A percentile compares a stretch with the other conserved stretches of the same genome.
These are phyloP conservation scores for Baudoinia panamericana DNA, from an alignment of 495 filamentous ascomycete species.

Conservation along the genomic window DNA sequence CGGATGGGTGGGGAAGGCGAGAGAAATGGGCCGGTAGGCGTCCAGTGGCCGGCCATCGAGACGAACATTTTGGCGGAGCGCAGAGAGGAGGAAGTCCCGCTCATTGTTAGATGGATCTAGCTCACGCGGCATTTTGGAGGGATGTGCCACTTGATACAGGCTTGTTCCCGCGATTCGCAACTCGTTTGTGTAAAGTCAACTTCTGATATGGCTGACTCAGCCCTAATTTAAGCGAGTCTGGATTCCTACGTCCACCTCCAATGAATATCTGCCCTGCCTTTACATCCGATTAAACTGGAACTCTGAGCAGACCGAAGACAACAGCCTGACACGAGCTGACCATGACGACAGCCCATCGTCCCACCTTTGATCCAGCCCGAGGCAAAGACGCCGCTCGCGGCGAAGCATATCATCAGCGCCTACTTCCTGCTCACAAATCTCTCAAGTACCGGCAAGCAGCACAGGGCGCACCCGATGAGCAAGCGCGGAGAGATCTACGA, in stretches of 20 bases:
- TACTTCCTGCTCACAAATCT: slow-evolving; percentile 81
- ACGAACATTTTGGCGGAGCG: slow-evolving; percentile 52
- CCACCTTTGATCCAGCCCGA: slow-evolving; percentile 85
- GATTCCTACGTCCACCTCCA: too few species aligned
- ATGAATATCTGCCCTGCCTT: too few species aligned
- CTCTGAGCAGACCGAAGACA: too few species aligned
- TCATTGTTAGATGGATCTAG: slow-evolving; percentile 39
- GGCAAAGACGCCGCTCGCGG: slow-evolving; percentile 92
- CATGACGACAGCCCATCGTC: slow-evolving; percentile 53
- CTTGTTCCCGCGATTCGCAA: too few species aligned
- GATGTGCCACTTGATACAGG: too few species aligned
- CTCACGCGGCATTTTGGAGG: slow-evolving; percentile 72
- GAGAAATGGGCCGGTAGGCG: slow-evolving; percentile 57
- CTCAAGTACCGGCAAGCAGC: slow-evolving; percentile 84
- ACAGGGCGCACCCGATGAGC: slow-evolving; percentile 75
- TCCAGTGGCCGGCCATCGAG: slow-evolving; percentile 73
- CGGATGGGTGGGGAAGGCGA: slow-evolving; percentile 50
- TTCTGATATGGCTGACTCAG: too few species aligned
- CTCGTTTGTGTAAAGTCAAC: too few species aligned
- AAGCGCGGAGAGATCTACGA: slow-evolving; percentile 63
- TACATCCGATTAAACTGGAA: too few species aligned
- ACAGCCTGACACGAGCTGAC: too few species aligned
- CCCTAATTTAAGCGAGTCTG: too few species aligned
- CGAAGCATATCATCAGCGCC: slow-evolving; percentile 89
- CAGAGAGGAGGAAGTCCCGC: slow-evolving; percentile 31